Base-by-base conservation (phyloP, 1,284 basidiomycete genomes). In the Irpex sp. region DNA sequence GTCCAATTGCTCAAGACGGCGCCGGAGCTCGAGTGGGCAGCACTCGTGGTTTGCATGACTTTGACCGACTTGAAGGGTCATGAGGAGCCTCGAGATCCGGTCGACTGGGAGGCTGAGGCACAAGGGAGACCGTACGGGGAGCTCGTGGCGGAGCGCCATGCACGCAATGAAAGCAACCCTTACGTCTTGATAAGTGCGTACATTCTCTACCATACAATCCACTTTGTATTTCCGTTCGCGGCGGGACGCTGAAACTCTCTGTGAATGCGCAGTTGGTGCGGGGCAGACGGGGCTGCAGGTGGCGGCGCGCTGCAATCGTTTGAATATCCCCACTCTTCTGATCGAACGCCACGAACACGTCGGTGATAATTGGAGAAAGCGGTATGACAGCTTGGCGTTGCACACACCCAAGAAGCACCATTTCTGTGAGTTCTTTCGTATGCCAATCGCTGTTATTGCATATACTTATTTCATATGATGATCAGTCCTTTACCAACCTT, bases 241-340 rank as follows among this genome's bases (percentile, higher is more conserved):
- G 26, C 17, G 57, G 37, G 33, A n/a, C 57, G 7, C 51, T 19
- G 17, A 53, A 50, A 26, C 43, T 46, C 33, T 47, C 39, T 36
- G 50, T 37, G 11, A 55, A n/a, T 31, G 13, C 85, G 54, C 77
- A 65, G 74, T 89, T 57, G 87, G 87, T 7, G 85, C 75, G 6
- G 86, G 86, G 0, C 87, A 89, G 69, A 79, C 80, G 63, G 87
- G 87, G 8, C 70, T 89, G 47, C 80, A 77, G 1, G 67, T 81
- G n/a, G 84, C 83, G 4, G 87, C 85, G 33, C 75, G 83, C 46
- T 75, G 87, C 60, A 82, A 83, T 66, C 70, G 76, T 39, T 72
- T 85, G 17, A 81, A 76, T 33, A 76, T 88, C 9, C 68, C 76
- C 0, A 72, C 78, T 2, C 71, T 88, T 35, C 72, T 86, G 15